Percentiles rank a stretch among this genome's conserved stretches.
Evolutionary conservation across 352 stramenopile species (phyloP).

Genomic region (Plasmopara muralis): DNA sequence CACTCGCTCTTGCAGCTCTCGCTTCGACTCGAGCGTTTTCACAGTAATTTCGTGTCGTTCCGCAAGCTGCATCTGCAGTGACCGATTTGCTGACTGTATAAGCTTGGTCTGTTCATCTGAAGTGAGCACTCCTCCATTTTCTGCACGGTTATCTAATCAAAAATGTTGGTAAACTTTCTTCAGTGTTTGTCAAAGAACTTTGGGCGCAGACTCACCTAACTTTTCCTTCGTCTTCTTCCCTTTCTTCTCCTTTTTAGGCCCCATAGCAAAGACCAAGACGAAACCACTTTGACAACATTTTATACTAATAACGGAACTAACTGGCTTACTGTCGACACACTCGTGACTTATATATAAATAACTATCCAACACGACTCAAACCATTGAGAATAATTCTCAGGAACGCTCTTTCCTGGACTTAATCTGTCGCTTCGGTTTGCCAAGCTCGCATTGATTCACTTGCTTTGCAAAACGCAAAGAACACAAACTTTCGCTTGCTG

Average conservation of each 20-base stretch:
- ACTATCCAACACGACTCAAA: background rate
- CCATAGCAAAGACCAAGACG: slow-evolving; percentile 29
- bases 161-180: background rate
- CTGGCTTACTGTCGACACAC: background rate
- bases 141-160: slow-evolving; percentile 50
- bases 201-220: slow-evolving; percentile 34
- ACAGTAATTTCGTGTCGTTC: slow-evolving; percentile 81
- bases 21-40: slow-evolving; percentile 85
- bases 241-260: slow-evolving; percentile 75
- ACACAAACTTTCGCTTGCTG: slow-evolving; percentile 94
- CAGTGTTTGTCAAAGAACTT: too few species aligned
- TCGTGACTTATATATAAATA: slow-evolving; percentile 8
- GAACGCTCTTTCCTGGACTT: slow-evolving; percentile 59
- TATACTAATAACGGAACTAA: slow-evolving; percentile 11
- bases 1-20: slow-evolving; percentile 78
- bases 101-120: slow-evolving; percentile 82
- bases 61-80: slow-evolving; percentile 85
- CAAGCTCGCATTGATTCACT: slow-evolving; percentile 96
- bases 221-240: slow-evolving; percentile 68
- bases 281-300: background rate
- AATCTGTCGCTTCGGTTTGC: slow-evolving; percentile 90
- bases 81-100: slow-evolving; percentile 76
- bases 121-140: slow-evolving; percentile 67
- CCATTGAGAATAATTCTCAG: slow-evolving; percentile 8
- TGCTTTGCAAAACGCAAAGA: slow-evolving; percentile 95